Percentiles rank a stretch among this genome's conserved stretches.
Conservation (phyloP, 2,329 filamentous ascomycete species). For the Phialophora macrospora region DNA sequence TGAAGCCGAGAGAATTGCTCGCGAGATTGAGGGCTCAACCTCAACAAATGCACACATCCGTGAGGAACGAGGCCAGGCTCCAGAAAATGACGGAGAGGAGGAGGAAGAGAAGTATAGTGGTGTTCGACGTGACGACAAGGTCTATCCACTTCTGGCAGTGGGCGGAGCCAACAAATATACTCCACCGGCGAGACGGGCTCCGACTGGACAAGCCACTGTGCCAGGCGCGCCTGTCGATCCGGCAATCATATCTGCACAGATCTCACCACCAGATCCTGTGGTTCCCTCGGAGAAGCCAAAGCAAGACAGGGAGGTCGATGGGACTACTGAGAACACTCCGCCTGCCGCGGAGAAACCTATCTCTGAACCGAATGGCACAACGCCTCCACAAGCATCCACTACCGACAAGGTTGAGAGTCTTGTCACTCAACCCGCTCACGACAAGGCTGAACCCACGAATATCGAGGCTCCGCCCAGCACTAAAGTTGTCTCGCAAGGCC, state of each 20-base stretch:
- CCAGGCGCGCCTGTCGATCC: conserved; percentile 80
- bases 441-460: conserved; percentile 51
- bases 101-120: conserved; percentile 98
- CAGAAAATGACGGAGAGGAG: conserved; percentile 69
- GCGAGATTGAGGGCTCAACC: conserved; percentile 81
- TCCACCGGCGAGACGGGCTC: conserved; percentile 83
- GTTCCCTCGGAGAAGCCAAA: conserved; percentile 39
- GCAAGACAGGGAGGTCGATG: conserved; percentile 46
- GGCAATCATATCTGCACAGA: conserved; percentile 86
- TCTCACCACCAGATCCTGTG: conserved; percentile 58
- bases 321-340: conserved; percentile 5
- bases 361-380: conserved; percentile 11
- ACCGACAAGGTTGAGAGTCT: conserved; percentile 22
- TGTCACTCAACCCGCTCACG: conserved; percentile 41
- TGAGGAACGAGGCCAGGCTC: conserved; percentile 79
- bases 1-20: conserved; percentile 79
- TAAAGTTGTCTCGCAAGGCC: conserved; percentile 55
- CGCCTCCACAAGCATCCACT: conserved; percentile 5
- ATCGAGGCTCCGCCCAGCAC: conserved; percentile 42
- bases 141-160: conserved; percentile 67
- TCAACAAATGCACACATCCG: conserved; percentile 81
- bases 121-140: conserved; percentile 70
- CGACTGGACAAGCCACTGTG: conserved; percentile 73
- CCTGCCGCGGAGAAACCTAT: conserved; percentile 17
- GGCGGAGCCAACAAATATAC: conserved; percentile 77